A percentile compares a stretch with the other conserved stretches of the same genome.
Evolutionary conservation across 139 green algal genomes (phyloP).

Genomic region (Ettlia oleoabundans): DNA sequence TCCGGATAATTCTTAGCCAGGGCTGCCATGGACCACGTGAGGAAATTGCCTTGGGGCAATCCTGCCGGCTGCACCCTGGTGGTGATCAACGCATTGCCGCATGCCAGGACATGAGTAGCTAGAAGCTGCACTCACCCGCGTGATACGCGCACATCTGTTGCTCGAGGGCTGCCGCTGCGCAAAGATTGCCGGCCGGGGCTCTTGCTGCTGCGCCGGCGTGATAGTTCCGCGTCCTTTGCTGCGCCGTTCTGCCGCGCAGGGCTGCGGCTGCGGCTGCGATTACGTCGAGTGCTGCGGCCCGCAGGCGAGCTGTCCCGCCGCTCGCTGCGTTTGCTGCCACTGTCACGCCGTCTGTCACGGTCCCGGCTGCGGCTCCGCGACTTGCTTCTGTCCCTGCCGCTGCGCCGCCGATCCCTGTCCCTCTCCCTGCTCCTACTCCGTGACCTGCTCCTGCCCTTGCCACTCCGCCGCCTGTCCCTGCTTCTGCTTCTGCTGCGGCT

Average conservation of each 20-base stretch:
- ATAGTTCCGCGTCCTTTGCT: neutral
- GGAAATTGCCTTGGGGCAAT: too few species aligned
- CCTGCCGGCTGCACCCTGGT: too few species aligned
- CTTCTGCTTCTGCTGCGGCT: slow-evolving; percentile 10
- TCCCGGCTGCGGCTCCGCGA: neutral
- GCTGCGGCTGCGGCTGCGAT: neutral
- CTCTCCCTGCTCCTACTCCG: neutral
- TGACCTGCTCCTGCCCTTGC: neutral
- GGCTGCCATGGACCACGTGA: too few species aligned
- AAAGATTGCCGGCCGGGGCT: neutral
- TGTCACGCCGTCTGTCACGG: neutral
- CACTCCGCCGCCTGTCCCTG: neutral
- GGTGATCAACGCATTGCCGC: too few species aligned
- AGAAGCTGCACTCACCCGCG: neutral
- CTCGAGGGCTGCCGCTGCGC: neutral
- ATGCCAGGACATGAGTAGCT: neutral
- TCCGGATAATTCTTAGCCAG: too few species aligned
- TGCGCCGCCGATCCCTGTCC: neutral
- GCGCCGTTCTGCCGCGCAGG: neutral
- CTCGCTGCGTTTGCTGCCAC: neutral
- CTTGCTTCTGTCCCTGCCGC: neutral
- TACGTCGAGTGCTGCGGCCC: neutral
- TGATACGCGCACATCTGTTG: neutral
- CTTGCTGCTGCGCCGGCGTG: slow-evolving; percentile 4
- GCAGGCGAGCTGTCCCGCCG: neutral